phyloP scores from a whole-genome alignment of 2,329 filamentous ascomycete genomes.

The Drechslera avenae region DNA sequence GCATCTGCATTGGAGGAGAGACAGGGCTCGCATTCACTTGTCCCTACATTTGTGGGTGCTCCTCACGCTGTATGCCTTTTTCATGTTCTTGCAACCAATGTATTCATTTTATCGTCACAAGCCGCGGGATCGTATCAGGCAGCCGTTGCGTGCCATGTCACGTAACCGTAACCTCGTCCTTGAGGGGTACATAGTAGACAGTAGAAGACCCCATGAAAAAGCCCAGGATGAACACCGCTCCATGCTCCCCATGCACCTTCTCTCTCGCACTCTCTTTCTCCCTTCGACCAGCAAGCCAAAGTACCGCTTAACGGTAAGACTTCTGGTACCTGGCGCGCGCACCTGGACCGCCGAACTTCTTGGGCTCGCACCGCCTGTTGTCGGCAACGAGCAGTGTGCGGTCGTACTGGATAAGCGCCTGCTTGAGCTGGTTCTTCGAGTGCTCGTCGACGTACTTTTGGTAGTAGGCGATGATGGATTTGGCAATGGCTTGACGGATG shows the following conservation, averaged over 20 bases:
- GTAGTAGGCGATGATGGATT: constrained; percentile 97
- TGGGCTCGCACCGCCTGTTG: constrained; percentile 98
- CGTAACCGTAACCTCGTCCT: constrained; percentile 32
- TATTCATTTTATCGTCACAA: constrained; percentile 51
- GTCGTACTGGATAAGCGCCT: constrained; percentile 94
- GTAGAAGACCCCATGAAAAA: constrained; percentile 42
- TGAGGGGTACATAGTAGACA: constrained; percentile 25
- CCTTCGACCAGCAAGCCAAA: constrained; percentile 9
- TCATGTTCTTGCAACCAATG: constrained; percentile 44
- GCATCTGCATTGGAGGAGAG: background rate
- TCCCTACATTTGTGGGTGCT: background rate
- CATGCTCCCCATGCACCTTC: constrained; percentile 36
- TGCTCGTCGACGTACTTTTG: constrained; percentile 99
- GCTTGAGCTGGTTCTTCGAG: constrained; percentile 99
- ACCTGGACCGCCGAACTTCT: constrained; percentile 95
- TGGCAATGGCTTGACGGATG: constrained; percentile 98
- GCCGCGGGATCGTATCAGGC: constrained; percentile 36
- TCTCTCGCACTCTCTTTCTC: constrained; percentile 12
- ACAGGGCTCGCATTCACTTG: constrained; percentile 7
- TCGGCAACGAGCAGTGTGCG: constrained; percentile 97
- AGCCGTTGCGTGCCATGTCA: constrained; percentile 36
- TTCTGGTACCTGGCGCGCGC: constrained; percentile 98
- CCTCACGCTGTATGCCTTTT: constrained; percentile 1
- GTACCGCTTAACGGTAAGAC: constrained; percentile 85
- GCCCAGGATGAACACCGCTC: constrained; percentile 48